Conservation (phyloP, 1,139 yeast genomes). For the Ogataea hybrid region DNA sequence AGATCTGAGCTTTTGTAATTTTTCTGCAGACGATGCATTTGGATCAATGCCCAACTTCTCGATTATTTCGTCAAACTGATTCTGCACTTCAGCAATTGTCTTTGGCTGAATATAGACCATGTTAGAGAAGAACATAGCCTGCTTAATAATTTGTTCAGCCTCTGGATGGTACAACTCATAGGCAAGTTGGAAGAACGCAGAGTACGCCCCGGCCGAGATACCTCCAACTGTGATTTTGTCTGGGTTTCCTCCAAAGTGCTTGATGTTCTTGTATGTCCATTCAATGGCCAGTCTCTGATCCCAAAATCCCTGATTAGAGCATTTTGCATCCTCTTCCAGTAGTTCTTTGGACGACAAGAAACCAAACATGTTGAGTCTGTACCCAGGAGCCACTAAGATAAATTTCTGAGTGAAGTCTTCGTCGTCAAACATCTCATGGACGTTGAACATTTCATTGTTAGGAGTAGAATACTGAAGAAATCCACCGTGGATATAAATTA, state of each 20-base stretch:
- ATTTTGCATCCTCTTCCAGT: too few species aligned
- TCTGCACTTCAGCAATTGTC: constrained; percentile 33
- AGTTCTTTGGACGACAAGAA: too few species aligned
- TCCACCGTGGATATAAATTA: constrained; percentile 42
- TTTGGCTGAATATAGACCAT: constrained; percentile 38
- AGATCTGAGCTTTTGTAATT: constrained; percentile 15
- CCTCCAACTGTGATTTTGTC: constrained; percentile 34
- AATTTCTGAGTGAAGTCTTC: constrained; percentile 31
- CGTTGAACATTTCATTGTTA: constrained; percentile 21
- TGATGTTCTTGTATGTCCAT: too few species aligned
- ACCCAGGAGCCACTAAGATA: too few species aligned
- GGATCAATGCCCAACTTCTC: constrained; percentile 19
- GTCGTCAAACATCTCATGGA: constrained; percentile 29
- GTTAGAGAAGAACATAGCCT: constrained; percentile 36
- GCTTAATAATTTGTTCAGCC: constrained; percentile 36
- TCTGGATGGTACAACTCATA: constrained; percentile 39
- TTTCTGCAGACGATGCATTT: constrained; percentile 14
- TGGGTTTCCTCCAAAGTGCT: constrained; percentile 36
- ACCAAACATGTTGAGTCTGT: too few species aligned
- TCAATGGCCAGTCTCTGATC: too few species aligned
- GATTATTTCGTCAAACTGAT: constrained; percentile 37
- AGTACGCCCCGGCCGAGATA: constrained; percentile 35
- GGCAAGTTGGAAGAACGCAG: constrained; percentile 37
- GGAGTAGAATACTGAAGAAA: constrained; percentile 40
- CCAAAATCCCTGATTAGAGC: too few species aligned